Conservation (phyloP, 2,329 filamentous ascomycete species). For the Diaporthe sp. region DNA sequence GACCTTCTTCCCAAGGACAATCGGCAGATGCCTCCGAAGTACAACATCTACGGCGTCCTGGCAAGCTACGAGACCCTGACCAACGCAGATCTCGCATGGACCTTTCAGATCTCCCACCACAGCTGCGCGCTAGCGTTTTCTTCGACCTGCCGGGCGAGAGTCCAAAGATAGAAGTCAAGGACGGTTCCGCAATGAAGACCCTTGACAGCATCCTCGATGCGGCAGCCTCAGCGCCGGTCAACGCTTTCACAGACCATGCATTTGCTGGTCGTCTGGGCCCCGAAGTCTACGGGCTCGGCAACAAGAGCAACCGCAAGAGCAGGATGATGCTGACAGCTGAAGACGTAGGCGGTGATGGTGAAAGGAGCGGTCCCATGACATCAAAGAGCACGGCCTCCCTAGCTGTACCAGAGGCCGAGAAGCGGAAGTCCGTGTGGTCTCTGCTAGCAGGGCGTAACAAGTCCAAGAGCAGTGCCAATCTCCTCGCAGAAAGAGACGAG, state of each 20-base stretch:
- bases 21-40: conserved; percentile 38
- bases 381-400: conserved; percentile 44
- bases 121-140: conserved; percentile 90
- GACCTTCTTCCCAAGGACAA: conserved; percentile 41
- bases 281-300: conserved; percentile 79
- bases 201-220: conserved; percentile 94
- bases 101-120: conserved; percentile 77
- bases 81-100: conserved; percentile 57
- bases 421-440: conserved; percentile 43
- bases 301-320: conserved; percentile 60
- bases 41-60: conserved; percentile 48
- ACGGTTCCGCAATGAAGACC: conserved; percentile 88
- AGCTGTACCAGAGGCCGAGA: conserved; percentile 41
- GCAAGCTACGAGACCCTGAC: conserved; percentile 49
- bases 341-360: background rate
- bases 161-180: conserved; percentile 71
- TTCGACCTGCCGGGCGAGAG: conserved; percentile 78
- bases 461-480: conserved; percentile 41
- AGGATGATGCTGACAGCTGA: conserved; percentile 36
- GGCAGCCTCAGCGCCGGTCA: conserved; percentile 88
- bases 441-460: conserved; percentile 45
- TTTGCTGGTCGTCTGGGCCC: conserved; percentile 82
- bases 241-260: conserved; percentile 90
- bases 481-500: conserved; percentile 39
- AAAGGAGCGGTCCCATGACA: conserved; percentile 45